These are phyloP conservation scores for Trametes sanguinea DNA, from an alignment of 768 basidiomycete genomes.

Conservation along the genomic window DNA sequence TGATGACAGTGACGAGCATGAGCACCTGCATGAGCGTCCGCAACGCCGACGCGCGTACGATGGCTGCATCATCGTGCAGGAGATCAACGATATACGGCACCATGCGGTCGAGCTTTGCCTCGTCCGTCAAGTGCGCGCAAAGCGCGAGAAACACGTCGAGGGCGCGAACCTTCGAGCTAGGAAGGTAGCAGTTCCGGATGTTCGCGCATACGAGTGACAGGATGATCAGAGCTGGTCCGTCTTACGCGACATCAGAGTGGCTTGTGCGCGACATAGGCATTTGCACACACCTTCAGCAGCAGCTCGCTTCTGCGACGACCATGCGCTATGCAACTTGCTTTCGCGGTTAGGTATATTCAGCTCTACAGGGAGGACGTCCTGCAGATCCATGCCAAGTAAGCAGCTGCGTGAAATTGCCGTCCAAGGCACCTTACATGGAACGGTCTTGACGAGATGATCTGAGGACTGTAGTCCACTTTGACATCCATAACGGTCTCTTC, in stretches of 20 bases:
- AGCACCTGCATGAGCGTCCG: constrained; percentile 77
- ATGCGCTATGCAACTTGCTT: constrained; percentile 45
- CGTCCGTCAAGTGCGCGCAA: constrained; percentile 82
- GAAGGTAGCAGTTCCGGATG: constrained; percentile 82
- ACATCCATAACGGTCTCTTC: constrained; percentile 55
- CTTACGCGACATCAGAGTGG: constrained; percentile 38
- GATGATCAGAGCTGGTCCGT: constrained; percentile 88
- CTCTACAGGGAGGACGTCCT: constrained; percentile 82
- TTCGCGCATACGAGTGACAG: constrained; percentile 87
- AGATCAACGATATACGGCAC: constrained; percentile 90
- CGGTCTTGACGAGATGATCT: constrained; percentile 47
- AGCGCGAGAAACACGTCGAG: constrained; percentile 87
- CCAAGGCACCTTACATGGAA: constrained; percentile 51
- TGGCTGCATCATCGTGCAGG: constrained; percentile 79
- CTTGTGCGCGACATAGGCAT: too few species aligned
- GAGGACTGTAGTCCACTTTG: constrained; percentile 54
- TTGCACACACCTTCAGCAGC: constrained; percentile 59
- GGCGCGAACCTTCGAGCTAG: constrained; percentile 83
- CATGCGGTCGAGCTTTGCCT: constrained; percentile 92
- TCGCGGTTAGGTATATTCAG: constrained; percentile 68
- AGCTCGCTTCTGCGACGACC: constrained; percentile 43
- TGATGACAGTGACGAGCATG: constrained; percentile 70
- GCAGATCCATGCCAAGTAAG: not conserved
- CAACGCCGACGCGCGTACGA: constrained; percentile 79
- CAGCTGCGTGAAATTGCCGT: too few species aligned